These are phyloP conservation scores for Kodamaea suecica DNA, from an alignment of 1,139 yeast species.

Conservation along the genomic window DNA sequence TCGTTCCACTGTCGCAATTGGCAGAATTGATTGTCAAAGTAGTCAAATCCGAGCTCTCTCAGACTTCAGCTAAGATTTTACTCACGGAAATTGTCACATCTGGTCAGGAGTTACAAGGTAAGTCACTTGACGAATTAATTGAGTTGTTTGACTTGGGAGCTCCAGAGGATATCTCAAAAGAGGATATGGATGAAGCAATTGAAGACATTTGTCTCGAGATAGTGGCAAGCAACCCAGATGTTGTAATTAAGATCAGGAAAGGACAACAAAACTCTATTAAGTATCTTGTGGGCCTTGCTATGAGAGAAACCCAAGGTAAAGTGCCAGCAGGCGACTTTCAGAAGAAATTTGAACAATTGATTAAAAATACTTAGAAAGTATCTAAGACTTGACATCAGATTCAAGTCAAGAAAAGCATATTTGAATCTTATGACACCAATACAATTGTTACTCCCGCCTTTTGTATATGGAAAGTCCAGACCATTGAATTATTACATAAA, in stretches of 20 bases:
- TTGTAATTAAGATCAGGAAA: constrained; percentile 52
- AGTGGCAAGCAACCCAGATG: constrained; percentile 48
- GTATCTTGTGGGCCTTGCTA: constrained; percentile 78
- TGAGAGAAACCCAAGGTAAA: constrained; percentile 73
- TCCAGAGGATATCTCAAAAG: constrained; percentile 29
- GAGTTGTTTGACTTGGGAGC: constrained; percentile 53
- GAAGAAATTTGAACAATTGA: constrained; percentile 34
- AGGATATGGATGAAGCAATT: constrained; percentile 43
- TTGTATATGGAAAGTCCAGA: no score
- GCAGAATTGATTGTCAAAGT: constrained; percentile 27
- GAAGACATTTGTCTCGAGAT: constrained; percentile 52
- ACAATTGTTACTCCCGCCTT: no score
- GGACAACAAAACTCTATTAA: constrained; percentile 70
- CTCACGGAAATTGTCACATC: constrained; percentile 56
- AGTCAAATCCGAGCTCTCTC: constrained; percentile 22
- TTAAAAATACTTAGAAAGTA: no score
- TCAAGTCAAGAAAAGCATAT: no score
- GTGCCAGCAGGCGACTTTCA: constrained; percentile 52
- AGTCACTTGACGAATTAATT: constrained; percentile 43
- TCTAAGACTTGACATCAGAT: no score
- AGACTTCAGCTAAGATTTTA: constrained; percentile 62
- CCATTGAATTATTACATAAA: no score
- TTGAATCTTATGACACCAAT: no score
- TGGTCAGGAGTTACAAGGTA: constrained; percentile 28
- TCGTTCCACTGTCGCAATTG: constrained; percentile 30